phyloP scores from a whole-genome alignment of 306 rosid species.

The Malus sylvestris region DNA sequence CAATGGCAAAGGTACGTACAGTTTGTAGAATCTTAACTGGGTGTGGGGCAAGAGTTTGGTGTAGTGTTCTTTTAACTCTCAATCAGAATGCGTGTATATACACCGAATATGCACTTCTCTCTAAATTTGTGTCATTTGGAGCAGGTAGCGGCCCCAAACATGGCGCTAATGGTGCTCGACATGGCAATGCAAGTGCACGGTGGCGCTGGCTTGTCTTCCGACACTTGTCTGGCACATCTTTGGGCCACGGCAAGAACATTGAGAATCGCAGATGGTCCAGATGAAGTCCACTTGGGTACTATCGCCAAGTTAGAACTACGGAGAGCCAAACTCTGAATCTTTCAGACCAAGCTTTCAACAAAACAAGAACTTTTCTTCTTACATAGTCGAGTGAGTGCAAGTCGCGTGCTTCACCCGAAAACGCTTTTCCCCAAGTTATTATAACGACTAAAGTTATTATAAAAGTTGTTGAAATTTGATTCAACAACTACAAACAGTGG shows the following conservation, averaged over 20 bases:
- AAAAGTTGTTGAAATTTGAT: too few relatives aligned
- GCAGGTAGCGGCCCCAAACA: constrained; percentile 91
- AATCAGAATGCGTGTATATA: neutral
- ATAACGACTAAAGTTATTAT: too few relatives aligned
- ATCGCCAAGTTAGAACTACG: constrained; percentile 81
- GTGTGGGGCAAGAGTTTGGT: neutral
- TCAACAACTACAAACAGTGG: too few relatives aligned
- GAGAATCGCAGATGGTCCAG: constrained; percentile 97
- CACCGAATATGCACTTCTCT: neutral
- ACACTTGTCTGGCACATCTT: constrained; percentile 82
- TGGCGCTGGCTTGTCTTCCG: constrained; percentile 79
- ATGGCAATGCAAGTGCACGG: constrained; percentile 98
- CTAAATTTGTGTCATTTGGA: constrained; percentile 14
- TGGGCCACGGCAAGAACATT: constrained; percentile 88
- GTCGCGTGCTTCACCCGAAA: neutral
- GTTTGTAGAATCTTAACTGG: neutral
- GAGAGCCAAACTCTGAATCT: constrained; percentile 63
- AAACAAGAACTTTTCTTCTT: neutral
- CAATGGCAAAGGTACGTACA: constrained; percentile 85
- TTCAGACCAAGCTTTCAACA: neutral
- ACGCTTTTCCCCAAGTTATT: neutral
- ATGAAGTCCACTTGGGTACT: constrained; percentile 93
- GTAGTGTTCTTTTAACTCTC: constrained; percentile 4
- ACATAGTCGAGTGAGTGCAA: neutral
- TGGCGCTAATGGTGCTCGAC: constrained; percentile 85